Evolutionary conservation across 2,329 filamentous ascomycete genomes (phyloP).

Genomic region (Penicillium sp.): DNA sequence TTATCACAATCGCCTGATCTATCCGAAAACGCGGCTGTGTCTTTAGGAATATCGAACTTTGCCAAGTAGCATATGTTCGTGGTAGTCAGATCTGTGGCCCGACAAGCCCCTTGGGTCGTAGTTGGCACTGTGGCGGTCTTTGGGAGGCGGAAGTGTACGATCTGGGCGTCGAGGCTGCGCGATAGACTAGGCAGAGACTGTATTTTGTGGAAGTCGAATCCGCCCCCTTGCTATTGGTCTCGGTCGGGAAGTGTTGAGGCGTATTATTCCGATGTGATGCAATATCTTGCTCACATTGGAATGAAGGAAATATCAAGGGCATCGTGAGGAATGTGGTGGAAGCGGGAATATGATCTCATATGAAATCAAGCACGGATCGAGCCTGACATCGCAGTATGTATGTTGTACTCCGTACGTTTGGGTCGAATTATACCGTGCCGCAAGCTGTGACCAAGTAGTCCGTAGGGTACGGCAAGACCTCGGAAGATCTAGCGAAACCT

Average conservation of each 20-base stretch:
- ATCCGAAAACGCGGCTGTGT: slow-evolving; percentile 1
- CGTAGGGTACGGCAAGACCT: neutral
- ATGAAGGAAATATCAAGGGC: neutral
- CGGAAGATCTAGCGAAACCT: neutral
- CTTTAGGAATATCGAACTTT: neutral
- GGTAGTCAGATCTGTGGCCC: slow-evolving; percentile 2
- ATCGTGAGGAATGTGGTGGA: neutral
- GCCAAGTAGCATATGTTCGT: neutral
- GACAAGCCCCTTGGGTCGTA: slow-evolving; percentile 1
- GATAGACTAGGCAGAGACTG: neutral
- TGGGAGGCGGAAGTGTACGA: neutral
- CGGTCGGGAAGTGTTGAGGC: neutral
- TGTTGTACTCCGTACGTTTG: neutral
- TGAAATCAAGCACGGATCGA: neutral
- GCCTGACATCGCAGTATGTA: neutral
- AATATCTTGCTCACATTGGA: slow-evolving; percentile 3
- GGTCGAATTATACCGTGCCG: neutral
- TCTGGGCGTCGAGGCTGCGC: neutral
- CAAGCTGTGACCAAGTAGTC: neutral
- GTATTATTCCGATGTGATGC: neutral
- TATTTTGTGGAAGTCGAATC: neutral
- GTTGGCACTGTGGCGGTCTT: slow-evolving; percentile 2
- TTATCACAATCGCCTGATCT: slow-evolving; percentile 1
- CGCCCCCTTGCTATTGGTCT: neutral
- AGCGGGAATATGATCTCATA: neutral